Evolutionary conservation across 306 rosid species (phyloP).

Genomic region (Acacia crassicarpa): DNA sequence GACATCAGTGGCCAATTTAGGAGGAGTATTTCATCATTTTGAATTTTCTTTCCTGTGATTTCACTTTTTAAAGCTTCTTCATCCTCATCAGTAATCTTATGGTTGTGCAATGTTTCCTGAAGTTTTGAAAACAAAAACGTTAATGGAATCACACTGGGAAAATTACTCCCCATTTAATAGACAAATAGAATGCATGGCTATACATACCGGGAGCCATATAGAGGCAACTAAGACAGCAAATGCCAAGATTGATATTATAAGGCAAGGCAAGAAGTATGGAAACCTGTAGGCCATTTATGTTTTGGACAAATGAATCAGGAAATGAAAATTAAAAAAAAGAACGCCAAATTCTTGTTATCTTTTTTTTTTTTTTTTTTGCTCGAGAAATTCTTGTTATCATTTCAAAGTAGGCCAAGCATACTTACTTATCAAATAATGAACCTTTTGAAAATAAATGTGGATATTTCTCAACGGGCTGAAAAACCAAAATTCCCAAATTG

Average conservation of each 20-base stretch:
- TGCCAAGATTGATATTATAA: conserved; percentile 38
- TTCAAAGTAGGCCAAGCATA: not conserved
- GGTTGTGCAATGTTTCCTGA: conserved; percentile 86
- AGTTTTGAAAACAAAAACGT: not conserved
- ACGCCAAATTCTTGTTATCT: too few relatives aligned
- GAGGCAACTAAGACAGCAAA: conserved; percentile 25
- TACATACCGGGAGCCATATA: conserved; percentile 52
- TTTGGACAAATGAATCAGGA: conserved; percentile 7
- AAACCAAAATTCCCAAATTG: not conserved
- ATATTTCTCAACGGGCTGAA: conserved; percentile 44
- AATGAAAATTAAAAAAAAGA: not conserved
- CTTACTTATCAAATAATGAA: conserved; percentile 79
- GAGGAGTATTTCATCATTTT: conserved; percentile 51
- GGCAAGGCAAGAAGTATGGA: conserved; percentile 51
- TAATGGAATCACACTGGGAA: too few relatives aligned
- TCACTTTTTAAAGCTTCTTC: conserved; percentile 52
- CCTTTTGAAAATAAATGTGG: conserved; percentile 46
- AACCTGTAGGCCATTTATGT: conserved; percentile 33
- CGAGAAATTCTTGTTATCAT: not conserved
- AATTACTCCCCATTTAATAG: not conserved
- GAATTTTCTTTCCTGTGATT: conserved; percentile 24
- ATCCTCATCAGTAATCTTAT: conserved; percentile 24
- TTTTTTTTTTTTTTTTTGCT: too few relatives aligned
- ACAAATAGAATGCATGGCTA: not conserved
- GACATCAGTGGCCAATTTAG: conserved; percentile 89